Evolutionary conservation across 2,329 filamentous ascomycete genomes (phyloP), one percentile per base, ranked within the genome.

Genomic region (Talaromyces amestolkiae): DNA sequence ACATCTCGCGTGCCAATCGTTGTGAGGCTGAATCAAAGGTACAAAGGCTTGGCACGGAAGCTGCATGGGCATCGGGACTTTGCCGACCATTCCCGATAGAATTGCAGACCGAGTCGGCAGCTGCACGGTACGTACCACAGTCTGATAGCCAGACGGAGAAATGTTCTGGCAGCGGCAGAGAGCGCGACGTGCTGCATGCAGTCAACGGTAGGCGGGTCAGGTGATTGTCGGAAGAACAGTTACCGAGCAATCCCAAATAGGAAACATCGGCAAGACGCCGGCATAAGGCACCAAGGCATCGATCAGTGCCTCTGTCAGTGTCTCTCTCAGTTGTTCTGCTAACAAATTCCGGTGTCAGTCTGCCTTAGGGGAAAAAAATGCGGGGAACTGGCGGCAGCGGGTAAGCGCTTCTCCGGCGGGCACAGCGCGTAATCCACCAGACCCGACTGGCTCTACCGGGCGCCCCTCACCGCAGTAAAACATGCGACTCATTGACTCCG

Each of bases 381-480:
- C 51, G 51, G 51, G 53, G 35, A 39, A 43, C 4, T 17, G 27
- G 22, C 24, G 35, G 54, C 56, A 35, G 51, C 64, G 64, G 64
- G 24, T 63, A 66, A 66, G 64, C 33, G 43, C 60, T 66, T 66
- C 49, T 63, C 64, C 64, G 64, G 43, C 24, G 33, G 22, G 33
- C 9, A 31, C 27, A 37, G 58, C 62, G n/a, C n/a, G 22, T 51
- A 22, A 19, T 53, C 27, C 63, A 47, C n/a, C 41, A 31, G 62
- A 17, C 39, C 27, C n/a, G 9, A 35, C 54, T 51, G 45, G 24
- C 54, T 59, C 41, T 27, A 24, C 43, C 63, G 37, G 33, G 27
- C 37, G 27, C 37, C 54, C 24, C 54, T 19, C 11, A 31, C 54
- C 3, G 19, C 56, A 39, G 27, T 11, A 31, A 17, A 35, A 33